phyloP scores from a whole-genome alignment of 352 stramenopile genomes.

The Labyrinthula sp. region DNA sequence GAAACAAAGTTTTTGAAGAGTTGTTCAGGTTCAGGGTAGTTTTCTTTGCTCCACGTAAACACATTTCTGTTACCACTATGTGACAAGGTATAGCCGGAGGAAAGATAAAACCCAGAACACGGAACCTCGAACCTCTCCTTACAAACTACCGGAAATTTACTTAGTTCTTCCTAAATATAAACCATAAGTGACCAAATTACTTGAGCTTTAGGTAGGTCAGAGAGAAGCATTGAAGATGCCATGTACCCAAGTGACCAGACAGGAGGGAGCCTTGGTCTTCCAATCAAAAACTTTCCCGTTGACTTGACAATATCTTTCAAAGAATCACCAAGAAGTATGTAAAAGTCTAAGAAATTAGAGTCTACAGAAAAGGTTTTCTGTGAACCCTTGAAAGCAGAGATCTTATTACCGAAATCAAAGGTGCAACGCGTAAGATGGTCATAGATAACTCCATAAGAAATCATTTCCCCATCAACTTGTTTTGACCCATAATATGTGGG shows the following conservation, averaged over 20 bases:
- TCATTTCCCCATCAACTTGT: neutral
- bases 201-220: constrained; percentile 23
- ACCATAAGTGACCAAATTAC: too few species aligned
- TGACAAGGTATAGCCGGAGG: constrained; percentile 27
- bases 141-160: constrained; percentile 20
- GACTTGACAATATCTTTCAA: constrained; percentile 23
- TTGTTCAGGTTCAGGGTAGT: constrained; percentile 9
- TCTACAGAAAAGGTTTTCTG: constrained; percentile 11
- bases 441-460: constrained; percentile 26
- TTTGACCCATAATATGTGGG: constrained; percentile 28
- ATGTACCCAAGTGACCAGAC: constrained; percentile 27
- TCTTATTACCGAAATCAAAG: constrained; percentile 17
- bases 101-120: constrained; percentile 28
- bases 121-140: constrained; percentile 11
- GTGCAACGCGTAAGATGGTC: constrained; percentile 19
- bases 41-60: constrained; percentile 28
- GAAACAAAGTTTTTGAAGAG: constrained; percentile 9
- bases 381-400: constrained; percentile 20
- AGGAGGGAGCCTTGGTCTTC: constrained; percentile 18
- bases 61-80: constrained; percentile 26
- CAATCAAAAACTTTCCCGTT: constrained; percentile 5
- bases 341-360: constrained; percentile 26
- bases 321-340: constrained; percentile 16
- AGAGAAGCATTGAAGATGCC: constrained; percentile 27
- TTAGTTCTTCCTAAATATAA: constrained; percentile 5